Evolutionary conservation across 108 stramenopile species (phyloP), one percentile per base, ranked within the genome.

Genomic region (Nitzschia palea): DNA sequence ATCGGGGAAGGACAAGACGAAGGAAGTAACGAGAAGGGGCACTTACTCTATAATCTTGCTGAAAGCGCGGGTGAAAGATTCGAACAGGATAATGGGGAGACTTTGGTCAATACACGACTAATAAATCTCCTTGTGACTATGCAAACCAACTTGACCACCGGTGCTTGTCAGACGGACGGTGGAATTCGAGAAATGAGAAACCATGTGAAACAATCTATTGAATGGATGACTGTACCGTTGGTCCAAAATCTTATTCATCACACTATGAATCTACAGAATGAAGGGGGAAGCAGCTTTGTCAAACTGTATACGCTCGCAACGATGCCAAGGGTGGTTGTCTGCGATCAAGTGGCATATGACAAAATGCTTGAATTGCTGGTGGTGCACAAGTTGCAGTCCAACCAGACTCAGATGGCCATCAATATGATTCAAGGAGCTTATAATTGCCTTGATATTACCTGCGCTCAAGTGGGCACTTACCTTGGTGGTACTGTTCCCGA

Each of bases 171-270:
- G 5, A 55, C 62, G 6, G 29, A 62, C 1, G 34, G 53, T 4
- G 79, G 68, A 27, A 81, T 75, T 61, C 23, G 44, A 5, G 57
- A 62, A 14, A 45, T 85, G 36, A 70, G 86, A 23, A 51, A 37
- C 6, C 34, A 43, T 15, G 76, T 76, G 2, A 44, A 78, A 34
- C 43, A 65, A 34, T 42, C 84, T 18, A 51, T 76, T 6, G 44
- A 59, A n/a, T 66, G 44, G 44, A 84, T 86, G 81, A 86, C 84
- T 43, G 71, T 87, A 32, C 84, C 86, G 0, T 65, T 92, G 54
- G 83, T 88, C 1, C 91, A 92, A 68, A 86, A 73, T 47, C 48
- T 92, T 51, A 73, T 87, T 52, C 84, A 89, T 65, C 78, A 82
- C 58, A 74, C 83, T 22, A 36, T 80, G 23, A 52, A 57, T 31